Base-by-base conservation (phyloP, 1,139 yeast genomes). In the Blastobotrys persicus region DNA sequence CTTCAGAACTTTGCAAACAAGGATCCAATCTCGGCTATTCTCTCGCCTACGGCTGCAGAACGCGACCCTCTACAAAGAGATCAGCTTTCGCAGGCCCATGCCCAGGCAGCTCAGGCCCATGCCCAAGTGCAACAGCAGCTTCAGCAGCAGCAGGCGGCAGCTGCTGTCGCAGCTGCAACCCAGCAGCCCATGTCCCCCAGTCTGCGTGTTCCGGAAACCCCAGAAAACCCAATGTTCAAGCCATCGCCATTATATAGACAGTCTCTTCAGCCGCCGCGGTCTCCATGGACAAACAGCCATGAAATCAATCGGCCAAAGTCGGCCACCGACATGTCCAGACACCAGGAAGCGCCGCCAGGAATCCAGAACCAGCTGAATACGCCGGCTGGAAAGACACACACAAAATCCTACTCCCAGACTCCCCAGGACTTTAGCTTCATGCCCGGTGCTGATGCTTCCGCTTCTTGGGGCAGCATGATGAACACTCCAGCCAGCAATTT, bases 1-100 rank as follows among this genome's bases (percentile, higher is more conserved):
- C 57, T 69, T 41, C 69, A 66, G 50, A 65, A 63, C 47, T 56
- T 66, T 51, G 67, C 68, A 31, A 56, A 57, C 20, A 53, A 53
- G 31, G 68, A 65, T 50, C 63, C 66, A 2, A 44, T 62, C 40
- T 51, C 62, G 2, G 59, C 64, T 1, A 59, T 57, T 7, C 45
- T 66, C 28, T 58, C 66, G 14, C 67, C 68, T n/a, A 58, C 68
- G n/a, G 55, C 50, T 4, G 48, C 53, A 7, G 45, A 45, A 17
- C 44, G 50, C 3, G 54, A 51, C 16, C 45, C 54, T 9, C 46
- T 34, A 28, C 32, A 34, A n/a, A 28, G 23, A 14, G 35, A 44
- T 28, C 45, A 35, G 18, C 44, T 34, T 28, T 18, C 11, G 9
- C 49, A 51, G 23, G 47, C 38, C 18, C 55, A 48, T 19, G 53